Conservation (phyloP, 2,329 filamentous ascomycete genomes). For the Nannizzia gypsea region DNA sequence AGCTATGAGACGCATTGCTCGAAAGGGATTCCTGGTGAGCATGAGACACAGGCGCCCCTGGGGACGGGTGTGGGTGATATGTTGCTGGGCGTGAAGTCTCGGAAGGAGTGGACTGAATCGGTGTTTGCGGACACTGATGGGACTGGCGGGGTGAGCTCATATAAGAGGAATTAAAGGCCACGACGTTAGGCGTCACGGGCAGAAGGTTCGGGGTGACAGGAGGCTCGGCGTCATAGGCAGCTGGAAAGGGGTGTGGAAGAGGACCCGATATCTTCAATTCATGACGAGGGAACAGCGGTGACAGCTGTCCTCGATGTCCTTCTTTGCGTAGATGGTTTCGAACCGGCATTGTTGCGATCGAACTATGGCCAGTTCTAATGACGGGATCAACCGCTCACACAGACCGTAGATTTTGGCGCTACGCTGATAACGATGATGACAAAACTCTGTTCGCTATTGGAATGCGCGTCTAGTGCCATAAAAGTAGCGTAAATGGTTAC, state of each 20-base stretch:
- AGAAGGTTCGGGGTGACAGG: slow-evolving; percentile 11
- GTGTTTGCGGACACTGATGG: slow-evolving; percentile 9
- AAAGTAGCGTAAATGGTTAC: background rate
- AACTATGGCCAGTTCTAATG: background rate
- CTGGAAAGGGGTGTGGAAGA: slow-evolving; percentile 16
- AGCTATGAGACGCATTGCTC: slow-evolving; percentile 16
- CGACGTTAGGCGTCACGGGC: slow-evolving; percentile 8
- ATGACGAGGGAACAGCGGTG: slow-evolving; percentile 17
- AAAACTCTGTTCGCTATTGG: slow-evolving; percentile 1
- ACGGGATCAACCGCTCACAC: background rate
- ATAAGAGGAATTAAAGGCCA: slow-evolving; percentile 6
- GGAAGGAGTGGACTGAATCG: slow-evolving; percentile 14
- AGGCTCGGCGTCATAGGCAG: slow-evolving; percentile 12
- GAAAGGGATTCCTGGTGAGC: slow-evolving; percentile 18
- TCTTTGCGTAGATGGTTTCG: slow-evolving; percentile 5
- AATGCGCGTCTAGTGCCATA: background rate
- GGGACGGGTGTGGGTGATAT: slow-evolving; percentile 11
- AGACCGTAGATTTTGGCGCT: background rate
- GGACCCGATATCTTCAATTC: slow-evolving; percentile 25
- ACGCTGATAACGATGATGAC: background rate
- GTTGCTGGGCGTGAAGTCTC: slow-evolving; percentile 10
- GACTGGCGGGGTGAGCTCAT: slow-evolving; percentile 4
- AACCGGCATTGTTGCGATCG: slow-evolving; percentile 5
- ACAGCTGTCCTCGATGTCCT: background rate
- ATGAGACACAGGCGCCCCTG: slow-evolving; percentile 13